These are phyloP conservation scores for Ophiostoma pallidulum DNA, from an alignment of 2,329 filamentous ascomycete species.

Conservation along the genomic window DNA sequence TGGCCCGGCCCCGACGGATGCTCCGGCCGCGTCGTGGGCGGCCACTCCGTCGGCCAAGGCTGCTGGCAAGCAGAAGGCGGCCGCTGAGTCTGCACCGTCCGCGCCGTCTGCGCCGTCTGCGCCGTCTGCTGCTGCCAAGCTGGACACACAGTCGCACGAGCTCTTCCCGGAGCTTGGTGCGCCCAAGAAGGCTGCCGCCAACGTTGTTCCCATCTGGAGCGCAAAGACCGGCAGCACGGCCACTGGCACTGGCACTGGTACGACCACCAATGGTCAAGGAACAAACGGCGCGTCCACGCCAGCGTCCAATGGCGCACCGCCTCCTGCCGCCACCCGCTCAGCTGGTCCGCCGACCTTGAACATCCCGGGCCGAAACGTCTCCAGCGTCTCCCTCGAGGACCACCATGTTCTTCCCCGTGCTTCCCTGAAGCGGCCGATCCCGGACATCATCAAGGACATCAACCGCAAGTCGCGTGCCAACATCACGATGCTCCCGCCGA, in stretches of 20 bases:
- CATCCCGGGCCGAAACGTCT: constrained; percentile 74
- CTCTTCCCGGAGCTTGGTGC: constrained; percentile 84
- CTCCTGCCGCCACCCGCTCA: constrained; percentile 22
- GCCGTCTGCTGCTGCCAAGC: too few relatives aligned
- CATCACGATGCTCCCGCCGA: constrained; percentile 66
- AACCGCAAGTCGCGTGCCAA: constrained; percentile 85
- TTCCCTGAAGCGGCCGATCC: constrained; percentile 75
- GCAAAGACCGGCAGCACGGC: constrained; percentile 46
- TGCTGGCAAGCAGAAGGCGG: constrained; percentile 61
- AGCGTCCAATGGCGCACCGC: constrained; percentile 32
- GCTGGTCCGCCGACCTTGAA: constrained; percentile 48
- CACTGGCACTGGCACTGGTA: too few relatives aligned
- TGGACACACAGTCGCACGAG: constrained; percentile 84
- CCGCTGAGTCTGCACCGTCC: constrained; percentile 33
- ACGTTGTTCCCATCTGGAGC: constrained; percentile 67
- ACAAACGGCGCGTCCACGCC: constrained; percentile 40
- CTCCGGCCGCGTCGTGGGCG: constrained; percentile 36
- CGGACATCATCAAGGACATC: constrained; percentile 81
- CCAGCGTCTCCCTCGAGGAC: constrained; percentile 64
- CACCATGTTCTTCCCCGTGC: constrained; percentile 65
- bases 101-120: too few relatives aligned
- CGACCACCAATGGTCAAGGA: constrained; percentile 32
- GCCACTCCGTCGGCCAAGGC: constrained; percentile 51
- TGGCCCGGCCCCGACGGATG: constrained; percentile 34
- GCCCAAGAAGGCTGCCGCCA: constrained; percentile 55